Percentiles rank a stretch among this genome's conserved stretches.
phyloP scores from a whole-genome alignment of 106 monocot genomes.

The Triglochin maritima region DNA sequence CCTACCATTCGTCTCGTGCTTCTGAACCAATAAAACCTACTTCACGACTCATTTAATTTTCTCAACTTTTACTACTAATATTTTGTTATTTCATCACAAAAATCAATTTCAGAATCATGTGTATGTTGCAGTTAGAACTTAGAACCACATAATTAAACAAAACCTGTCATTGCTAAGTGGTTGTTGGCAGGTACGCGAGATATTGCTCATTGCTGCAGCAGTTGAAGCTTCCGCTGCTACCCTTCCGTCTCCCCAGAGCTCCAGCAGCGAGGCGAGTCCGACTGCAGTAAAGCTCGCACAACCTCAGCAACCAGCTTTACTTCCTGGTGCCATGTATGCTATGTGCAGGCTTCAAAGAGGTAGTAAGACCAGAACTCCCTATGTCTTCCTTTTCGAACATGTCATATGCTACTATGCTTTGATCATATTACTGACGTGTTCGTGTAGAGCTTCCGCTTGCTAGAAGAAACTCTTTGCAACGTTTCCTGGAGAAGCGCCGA shows the following conservation, averaged over 20 bases:
- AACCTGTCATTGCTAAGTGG: neutral
- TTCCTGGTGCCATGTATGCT: slow-evolving; percentile 10
- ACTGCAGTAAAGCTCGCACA: neutral
- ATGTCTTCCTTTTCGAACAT: too few relatives aligned
- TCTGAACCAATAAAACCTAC: too few relatives aligned
- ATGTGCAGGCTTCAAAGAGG: slow-evolving; percentile 59
- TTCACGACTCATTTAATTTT: too few relatives aligned
- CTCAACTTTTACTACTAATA: too few relatives aligned
- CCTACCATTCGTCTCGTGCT: too few relatives aligned
- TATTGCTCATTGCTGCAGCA: slow-evolving; percentile 67
- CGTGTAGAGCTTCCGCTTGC: slow-evolving; percentile 55
- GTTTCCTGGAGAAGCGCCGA: slow-evolving; percentile 80
- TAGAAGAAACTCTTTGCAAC: slow-evolving; percentile 73
- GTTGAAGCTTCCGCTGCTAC: neutral
- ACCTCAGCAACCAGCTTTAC: neutral
- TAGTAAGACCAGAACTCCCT: neutral
- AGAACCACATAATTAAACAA: too few relatives aligned
- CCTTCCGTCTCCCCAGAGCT: neutral
- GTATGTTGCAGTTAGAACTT: too few relatives aligned
- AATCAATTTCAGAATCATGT: too few relatives aligned
- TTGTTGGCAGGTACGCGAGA: slow-evolving; percentile 45
- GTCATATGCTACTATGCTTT: too few relatives aligned
- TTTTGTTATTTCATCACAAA: too few relatives aligned
- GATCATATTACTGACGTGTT: too few relatives aligned
- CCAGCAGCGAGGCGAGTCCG: neutral